phyloP scores from a whole-genome alignment of 768 basidiomycete genomes.

The Chalciporus piperatus region DNA sequence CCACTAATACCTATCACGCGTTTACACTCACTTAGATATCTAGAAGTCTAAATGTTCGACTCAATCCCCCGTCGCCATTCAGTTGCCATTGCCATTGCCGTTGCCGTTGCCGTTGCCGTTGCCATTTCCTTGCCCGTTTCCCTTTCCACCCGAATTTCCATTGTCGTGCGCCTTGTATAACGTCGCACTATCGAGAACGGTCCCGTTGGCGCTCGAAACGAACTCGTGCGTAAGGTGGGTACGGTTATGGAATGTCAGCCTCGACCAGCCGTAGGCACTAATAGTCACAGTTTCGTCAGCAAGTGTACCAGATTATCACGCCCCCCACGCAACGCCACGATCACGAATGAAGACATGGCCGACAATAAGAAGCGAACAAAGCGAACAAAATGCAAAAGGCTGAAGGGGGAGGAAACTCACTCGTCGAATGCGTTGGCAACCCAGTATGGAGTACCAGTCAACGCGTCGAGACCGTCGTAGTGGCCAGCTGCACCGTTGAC shows the following conservation, averaged over 20 bases:
- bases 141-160: neutral
- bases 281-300: neutral
- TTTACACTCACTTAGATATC: too few species aligned
- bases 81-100: too few species aligned
- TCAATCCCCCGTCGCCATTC: too few species aligned
- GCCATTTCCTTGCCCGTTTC: neutral
- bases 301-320: neutral
- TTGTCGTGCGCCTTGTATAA: constrained; percentile 25
- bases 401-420: constrained; percentile 7
- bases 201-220: constrained; percentile 29
- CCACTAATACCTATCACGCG: too few species aligned
- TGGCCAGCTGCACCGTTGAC: constrained; percentile 28
- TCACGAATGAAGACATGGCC: neutral
- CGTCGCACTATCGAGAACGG: constrained; percentile 20
- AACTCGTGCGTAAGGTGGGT: constrained; percentile 31
- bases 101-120: too few species aligned
- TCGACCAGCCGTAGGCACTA: constrained; percentile 27
- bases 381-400: neutral
- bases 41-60: too few species aligned
- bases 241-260: constrained; percentile 29
- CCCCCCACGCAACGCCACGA: neutral
- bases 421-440: constrained; percentile 5
- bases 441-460: constrained; percentile 1
- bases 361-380: too few species aligned
- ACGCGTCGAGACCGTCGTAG: constrained; percentile 25